phyloP scores from a whole-genome alignment of 148 eudicot genomes.

The Rheum nobile region DNA sequence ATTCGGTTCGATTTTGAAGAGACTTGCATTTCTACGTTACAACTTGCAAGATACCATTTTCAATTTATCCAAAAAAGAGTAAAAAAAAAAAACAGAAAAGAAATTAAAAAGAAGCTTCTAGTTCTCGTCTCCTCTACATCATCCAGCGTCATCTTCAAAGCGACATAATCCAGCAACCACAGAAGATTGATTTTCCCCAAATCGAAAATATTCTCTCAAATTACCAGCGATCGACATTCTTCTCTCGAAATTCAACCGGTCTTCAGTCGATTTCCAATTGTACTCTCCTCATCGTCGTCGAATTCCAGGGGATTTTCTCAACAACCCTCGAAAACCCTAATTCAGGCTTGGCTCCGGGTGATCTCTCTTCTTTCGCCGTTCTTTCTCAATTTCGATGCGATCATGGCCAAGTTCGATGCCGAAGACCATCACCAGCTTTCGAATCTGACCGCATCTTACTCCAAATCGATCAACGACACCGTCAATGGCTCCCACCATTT shows the following conservation, averaged over 20 bases:
- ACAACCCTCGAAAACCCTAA: neutral
- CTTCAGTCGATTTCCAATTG: neutral
- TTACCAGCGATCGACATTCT: neutral
- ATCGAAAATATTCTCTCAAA: neutral
- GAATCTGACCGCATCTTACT: conserved; percentile 22
- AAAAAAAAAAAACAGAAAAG: neutral
- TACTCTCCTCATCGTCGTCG: neutral
- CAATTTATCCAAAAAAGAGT: neutral
- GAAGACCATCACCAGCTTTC: conserved; percentile 10
- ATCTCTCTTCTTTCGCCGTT: neutral
- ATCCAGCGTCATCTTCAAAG: neutral
- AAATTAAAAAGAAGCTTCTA: neutral
- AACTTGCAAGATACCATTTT: too few relatives aligned
- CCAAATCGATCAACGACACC: conserved; percentile 64
- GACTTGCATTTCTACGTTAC: too few relatives aligned
- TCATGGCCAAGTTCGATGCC: conserved; percentile 20
- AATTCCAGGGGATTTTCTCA: neutral
- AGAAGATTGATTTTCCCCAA: neutral
- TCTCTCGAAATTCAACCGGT: neutral
- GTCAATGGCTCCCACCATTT: conserved; percentile 73
- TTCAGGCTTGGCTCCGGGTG: neutral
- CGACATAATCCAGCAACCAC: conserved; percentile 4
- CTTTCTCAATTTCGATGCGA: conserved; percentile 17
- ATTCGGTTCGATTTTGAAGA: too few relatives aligned
- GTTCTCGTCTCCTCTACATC: neutral